Base-by-base conservation (phyloP, 306 rosid species). In the Sindora glabra region DNA sequence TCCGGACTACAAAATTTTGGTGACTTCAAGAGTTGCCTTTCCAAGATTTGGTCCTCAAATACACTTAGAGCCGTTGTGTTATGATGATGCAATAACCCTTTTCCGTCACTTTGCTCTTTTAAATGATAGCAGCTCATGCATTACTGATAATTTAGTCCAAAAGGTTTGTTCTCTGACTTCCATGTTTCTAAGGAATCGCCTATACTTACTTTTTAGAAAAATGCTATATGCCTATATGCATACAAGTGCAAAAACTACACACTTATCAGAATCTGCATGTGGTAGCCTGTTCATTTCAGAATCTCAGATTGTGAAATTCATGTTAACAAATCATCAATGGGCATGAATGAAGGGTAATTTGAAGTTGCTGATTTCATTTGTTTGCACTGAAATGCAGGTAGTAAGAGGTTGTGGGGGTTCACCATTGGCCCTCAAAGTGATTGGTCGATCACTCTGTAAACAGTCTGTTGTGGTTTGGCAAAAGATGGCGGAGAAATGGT, bases 401-500 rank as follows among this genome's bases (percentile, higher is more conserved):
- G 82, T 85, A 59, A 65, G 25, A 45, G 71, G 61, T 62, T 80
- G 86, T n/a, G 73, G 70, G 76, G 86, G 84, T 55, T 72, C 73
- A 12, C 91, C 94, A 0, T 64, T 89, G 64, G 84, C 78, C 0
- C 80, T 83, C 51, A 64, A 70, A 60, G 78, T 78, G 61, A 71
- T 65, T 25, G 92, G 82, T 1, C 38, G 73, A 46, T 71, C 91
- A 24, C 87, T 90, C 19, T 38, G 86, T 6, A 15, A 64, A 46
- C 33, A 71, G 58, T 60, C 83, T 21, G 40, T 24, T 57, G 80
- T 41, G 41, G 23, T 62, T 39, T 89, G 95, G 95, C 56, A 40
- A 34, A 49, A 36, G 17, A 61, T 62, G 29, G 19, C 50, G 70
- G 73, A 33, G 39, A 56, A 76, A 11, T 52, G 61, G 63, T 65